Evolutionary conservation across 2,329 filamentous ascomycete genomes (phyloP), one percentile per base, ranked within the genome.

Genomic region (Penicillium sclerotiorum): DNA sequence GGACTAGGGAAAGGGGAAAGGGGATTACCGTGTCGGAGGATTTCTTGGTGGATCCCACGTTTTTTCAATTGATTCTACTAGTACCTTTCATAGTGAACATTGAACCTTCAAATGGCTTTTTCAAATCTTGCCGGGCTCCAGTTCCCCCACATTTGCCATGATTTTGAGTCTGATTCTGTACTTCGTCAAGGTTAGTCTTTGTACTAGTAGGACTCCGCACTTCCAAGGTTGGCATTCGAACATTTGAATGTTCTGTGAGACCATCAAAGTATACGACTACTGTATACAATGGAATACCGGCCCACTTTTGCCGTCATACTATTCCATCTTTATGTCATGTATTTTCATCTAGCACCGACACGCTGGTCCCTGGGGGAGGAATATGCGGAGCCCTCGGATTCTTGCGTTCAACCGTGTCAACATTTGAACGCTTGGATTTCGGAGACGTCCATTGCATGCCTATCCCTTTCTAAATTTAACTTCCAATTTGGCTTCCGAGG

Each of bases 311-410:
- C 42, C 42, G 43, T 49, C 50, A 47, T 57, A 49, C 47, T 23
- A 37, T 52, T n/a, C n/a, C n/a, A 49, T 46, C 36, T 50, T 46
- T 32, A 46, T 47, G 55, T 58, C 53, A 57, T 48, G 52, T 45
- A 39, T 49, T 42, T 49, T 18, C 36, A 44, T 20, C 36, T 43
- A 46, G 53, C 59, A 60, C 62, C 59, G 58, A 59, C 55, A 60
- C 55, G 30, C 47, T 49, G 64, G 62, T 61, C 58, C 52, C 47
- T 57, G 63, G 62, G 57, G 53, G 56, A 48, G 50, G 22, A 25
- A 47, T 56, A 57, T 62, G 61, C 63, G 62, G 62, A 64, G 56
- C 56, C 47, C 46, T 53, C 55, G 47, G 51, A 58, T 56, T 61
- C 51, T 48, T 55, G 53, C 45, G 49, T 57, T 13, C 33, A n/a